Evolutionary conservation across 2,329 filamentous ascomycete species (phyloP).

Genomic region (Fusarium keratoplasticum): DNA sequence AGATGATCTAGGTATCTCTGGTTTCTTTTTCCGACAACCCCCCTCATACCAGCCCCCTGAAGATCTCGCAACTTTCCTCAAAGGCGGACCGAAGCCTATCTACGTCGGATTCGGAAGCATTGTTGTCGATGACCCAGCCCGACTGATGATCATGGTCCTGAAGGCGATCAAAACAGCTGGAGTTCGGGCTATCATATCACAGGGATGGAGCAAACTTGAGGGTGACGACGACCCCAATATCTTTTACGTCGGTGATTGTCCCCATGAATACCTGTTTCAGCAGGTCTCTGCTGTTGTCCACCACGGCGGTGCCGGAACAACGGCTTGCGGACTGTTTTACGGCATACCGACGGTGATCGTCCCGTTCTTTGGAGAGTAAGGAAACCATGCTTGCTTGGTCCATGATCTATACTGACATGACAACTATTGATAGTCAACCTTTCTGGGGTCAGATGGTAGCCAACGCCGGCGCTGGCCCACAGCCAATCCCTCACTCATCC

Average conservation of each 20-base stretch:
- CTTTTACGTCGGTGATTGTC: slow-evolving; percentile 76
- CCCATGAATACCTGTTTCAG: slow-evolving; percentile 87
- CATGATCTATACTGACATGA: neutral
- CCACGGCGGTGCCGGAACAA: slow-evolving; percentile 87
- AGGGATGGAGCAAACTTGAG: slow-evolving; percentile 78
- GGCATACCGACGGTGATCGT: slow-evolving; percentile 84
- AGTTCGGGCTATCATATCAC: slow-evolving; percentile 74
- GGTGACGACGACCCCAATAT: slow-evolving; percentile 62
- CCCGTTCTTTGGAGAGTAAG: slow-evolving; percentile 80
- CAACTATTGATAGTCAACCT: neutral
- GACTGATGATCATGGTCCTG: slow-evolving; percentile 74
- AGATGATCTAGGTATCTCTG: neutral
- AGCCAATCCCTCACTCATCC: neutral
- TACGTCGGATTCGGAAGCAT: slow-evolving; percentile 82
- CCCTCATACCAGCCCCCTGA: slow-evolving; percentile 61
- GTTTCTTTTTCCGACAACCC: neutral
- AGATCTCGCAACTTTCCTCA: slow-evolving; percentile 67
- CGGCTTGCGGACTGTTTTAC: slow-evolving; percentile 80
- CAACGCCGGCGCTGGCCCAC: neutral
- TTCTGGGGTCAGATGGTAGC: slow-evolving; percentile 5
- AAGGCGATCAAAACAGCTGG: slow-evolving; percentile 71
- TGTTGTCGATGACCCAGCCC: slow-evolving; percentile 75
- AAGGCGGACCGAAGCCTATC: slow-evolving; percentile 67
- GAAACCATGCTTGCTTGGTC: too few relatives aligned
- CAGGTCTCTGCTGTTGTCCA: slow-evolving; percentile 84